A percentile compares a stretch with the other conserved stretches of the same genome.
Conservation (phyloP, 1,284 basidiomycete genomes). For the Irpex lacteus region DNA sequence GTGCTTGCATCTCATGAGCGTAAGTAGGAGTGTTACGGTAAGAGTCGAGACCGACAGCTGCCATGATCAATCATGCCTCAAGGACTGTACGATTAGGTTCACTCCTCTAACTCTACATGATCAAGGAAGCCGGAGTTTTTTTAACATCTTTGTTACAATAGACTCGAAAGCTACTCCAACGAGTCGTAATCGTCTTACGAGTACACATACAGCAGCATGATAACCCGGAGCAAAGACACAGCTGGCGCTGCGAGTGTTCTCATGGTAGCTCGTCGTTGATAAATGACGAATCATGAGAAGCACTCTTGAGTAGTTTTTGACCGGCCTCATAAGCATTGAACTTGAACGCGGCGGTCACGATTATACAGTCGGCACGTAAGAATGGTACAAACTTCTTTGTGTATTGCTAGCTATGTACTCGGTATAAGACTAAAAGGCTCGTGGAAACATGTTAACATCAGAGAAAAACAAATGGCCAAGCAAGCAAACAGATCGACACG, state of each 20-base stretch:
- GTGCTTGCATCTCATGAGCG: background rate
- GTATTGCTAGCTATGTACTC: constrained; percentile 3
- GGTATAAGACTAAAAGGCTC: background rate
- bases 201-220: background rate
- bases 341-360: background rate
- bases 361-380: background rate
- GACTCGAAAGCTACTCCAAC: background rate
- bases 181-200: background rate
- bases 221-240: too few relatives aligned
- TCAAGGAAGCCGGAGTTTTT: background rate
- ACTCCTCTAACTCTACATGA: background rate
- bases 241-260: too few relatives aligned
- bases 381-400: constrained; percentile 1
- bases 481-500: background rate
- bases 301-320: too few relatives aligned
- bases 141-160: background rate
- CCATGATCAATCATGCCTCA: background rate
- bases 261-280: too few relatives aligned
- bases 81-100: background rate
- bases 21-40: too few relatives aligned
- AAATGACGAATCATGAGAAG: too few relatives aligned
- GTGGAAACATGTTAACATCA: background rate
- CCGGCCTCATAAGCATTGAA: too few relatives aligned
- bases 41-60: background rate
- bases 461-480: background rate